These are phyloP conservation scores for Ramularia collo-cygni DNA, from an alignment of 2,329 filamentous ascomycete genomes.

Conservation along the genomic window DNA sequence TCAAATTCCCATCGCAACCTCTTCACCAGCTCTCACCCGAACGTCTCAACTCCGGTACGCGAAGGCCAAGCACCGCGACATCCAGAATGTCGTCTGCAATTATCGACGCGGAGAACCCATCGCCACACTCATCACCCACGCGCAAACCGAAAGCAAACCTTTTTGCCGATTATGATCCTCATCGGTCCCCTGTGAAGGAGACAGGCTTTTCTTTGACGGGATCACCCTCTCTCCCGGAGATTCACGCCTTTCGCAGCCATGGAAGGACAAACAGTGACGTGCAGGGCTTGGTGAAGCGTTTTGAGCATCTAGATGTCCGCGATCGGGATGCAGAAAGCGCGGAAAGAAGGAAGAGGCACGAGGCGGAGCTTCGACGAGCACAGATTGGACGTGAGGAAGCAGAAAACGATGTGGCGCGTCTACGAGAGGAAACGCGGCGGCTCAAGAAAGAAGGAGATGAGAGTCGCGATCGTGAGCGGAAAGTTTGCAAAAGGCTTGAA, in stretches of 20 bases:
- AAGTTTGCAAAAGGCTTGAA: constrained; percentile 60
- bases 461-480: constrained; percentile 58
- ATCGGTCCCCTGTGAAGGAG: constrained; percentile 11
- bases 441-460: constrained; percentile 58
- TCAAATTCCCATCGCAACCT: constrained; percentile 45
- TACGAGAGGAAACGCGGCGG: constrained; percentile 53
- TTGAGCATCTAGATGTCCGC: constrained; percentile 58
- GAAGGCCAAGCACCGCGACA: constrained; percentile 31
- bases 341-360: constrained; percentile 38
- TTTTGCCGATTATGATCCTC: constrained; percentile 26
- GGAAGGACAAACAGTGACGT: constrained; percentile 53
- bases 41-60: constrained; percentile 47
- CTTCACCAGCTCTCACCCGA: constrained; percentile 58
- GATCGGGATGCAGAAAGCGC: constrained; percentile 36
- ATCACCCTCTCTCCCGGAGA: constrained; percentile 29
- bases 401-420: constrained; percentile 59
- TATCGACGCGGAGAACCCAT: constrained; percentile 16
- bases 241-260: constrained; percentile 28
- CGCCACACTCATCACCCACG: constrained; percentile 29
- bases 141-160: constrained; percentile 22
- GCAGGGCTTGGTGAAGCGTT: constrained; percentile 58
- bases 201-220: constrained; percentile 19
- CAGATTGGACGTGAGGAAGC: constrained; percentile 54
- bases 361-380: constrained; percentile 38
- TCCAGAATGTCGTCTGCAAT: constrained; percentile 29